Percentiles rank a stretch among this genome's conserved stretches.
phyloP scores from a whole-genome alignment of 345 rosid species.

The Syzygium oleosum region DNA sequence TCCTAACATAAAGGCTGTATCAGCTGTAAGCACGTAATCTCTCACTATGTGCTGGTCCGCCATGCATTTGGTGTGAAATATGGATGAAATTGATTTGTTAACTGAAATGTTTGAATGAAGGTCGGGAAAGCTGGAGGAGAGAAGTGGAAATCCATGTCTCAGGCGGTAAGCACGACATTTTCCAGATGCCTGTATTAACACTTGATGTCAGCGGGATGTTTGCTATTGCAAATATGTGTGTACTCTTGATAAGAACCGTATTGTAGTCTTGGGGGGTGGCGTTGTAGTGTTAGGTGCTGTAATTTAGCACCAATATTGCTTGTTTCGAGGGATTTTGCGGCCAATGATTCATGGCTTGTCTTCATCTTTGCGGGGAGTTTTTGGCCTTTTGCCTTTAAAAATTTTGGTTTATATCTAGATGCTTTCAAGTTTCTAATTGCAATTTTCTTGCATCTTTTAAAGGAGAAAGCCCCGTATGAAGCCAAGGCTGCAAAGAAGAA shows the following conservation, averaged over 20 bases:
- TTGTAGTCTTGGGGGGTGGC: not conserved
- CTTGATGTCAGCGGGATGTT: not conserved
- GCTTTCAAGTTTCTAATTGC: not conserved
- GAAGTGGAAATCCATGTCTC: conserved; percentile 70
- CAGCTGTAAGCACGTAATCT: conserved; percentile 45
- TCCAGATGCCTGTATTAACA: not conserved
- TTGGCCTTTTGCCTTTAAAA: not conserved
- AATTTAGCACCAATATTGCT: not conserved
- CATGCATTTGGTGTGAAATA: not conserved
- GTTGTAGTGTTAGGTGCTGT: not conserved
- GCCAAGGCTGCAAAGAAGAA: conserved; percentile 80
- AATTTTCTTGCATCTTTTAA: not conserved
- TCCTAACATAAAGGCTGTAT: conserved; percentile 61
- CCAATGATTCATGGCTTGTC: not conserved
- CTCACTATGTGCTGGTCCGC: not conserved
- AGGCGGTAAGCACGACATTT: conserved; percentile 37
- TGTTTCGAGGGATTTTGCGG: not conserved
- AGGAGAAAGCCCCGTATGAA: conserved; percentile 88
- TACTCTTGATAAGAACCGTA: not conserved
- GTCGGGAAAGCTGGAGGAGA: conserved; percentile 86
- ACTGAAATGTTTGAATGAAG: conserved; percentile 14
- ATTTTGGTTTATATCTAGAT: not conserved
- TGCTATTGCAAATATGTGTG: not conserved
- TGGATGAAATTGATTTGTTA: conserved; percentile 1
- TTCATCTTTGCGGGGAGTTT: not conserved